These are phyloP conservation scores for Ophiocordyceps camponoti-leonardi DNA, from an alignment of 2,329 filamentous ascomycete genomes.

Conservation along the genomic window DNA sequence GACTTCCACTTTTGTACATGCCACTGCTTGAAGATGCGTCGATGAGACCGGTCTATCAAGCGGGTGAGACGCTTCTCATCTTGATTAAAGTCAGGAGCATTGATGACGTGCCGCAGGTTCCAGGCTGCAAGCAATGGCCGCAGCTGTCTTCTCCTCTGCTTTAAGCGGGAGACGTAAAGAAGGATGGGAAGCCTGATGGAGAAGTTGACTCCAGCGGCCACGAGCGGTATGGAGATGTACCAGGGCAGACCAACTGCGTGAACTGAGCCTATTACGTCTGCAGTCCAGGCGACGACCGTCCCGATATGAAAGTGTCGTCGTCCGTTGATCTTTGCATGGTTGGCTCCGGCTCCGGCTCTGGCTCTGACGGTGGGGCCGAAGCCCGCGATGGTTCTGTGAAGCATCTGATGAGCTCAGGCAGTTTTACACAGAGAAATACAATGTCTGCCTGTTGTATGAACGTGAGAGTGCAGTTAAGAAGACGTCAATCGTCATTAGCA, in stretches of 20 bases:
- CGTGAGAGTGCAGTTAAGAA: no score
- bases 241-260: slow-evolving; percentile 32
- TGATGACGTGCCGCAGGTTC: slow-evolving; percentile 9
- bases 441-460: no score
- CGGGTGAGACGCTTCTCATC: slow-evolving; percentile 6
- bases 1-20: slow-evolving; percentile 31
- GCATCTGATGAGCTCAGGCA: not conserved
- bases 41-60: slow-evolving; percentile 11
- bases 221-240: slow-evolving; percentile 35
- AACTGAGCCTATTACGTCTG: slow-evolving; percentile 23
- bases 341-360: not conserved
- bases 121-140: slow-evolving; percentile 15
- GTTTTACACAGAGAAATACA: no score
- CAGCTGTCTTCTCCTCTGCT: slow-evolving; percentile 11
- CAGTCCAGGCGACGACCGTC: slow-evolving; percentile 19
- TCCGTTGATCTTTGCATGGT: not conserved
- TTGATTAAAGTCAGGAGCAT: not conserved
- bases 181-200: slow-evolving; percentile 28
- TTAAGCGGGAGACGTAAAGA: slow-evolving; percentile 19
- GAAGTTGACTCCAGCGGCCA: slow-evolving; percentile 27
- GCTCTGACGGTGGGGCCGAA: not conserved
- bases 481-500: no score
- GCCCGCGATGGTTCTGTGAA: not conserved
- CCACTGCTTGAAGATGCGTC: slow-evolving; percentile 18
- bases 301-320: slow-evolving; percentile 16